Conservation (phyloP, 2,329 filamentous ascomycete species). For the Zymoseptoria tritici region DNA sequence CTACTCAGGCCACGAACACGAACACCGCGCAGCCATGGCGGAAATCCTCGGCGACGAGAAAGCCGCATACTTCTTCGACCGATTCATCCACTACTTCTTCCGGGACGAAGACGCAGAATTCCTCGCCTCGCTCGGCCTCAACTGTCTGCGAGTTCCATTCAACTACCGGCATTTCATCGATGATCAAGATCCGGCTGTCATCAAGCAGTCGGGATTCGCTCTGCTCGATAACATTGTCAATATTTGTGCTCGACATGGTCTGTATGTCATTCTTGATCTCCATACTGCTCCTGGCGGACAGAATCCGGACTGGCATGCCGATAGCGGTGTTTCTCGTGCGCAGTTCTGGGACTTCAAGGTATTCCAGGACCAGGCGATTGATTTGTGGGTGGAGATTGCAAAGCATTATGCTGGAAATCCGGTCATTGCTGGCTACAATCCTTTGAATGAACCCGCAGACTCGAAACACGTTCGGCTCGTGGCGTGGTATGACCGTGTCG, state of each 20-base stretch:
- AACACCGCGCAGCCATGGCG: constrained; percentile 48
- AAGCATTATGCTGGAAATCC: constrained; percentile 39
- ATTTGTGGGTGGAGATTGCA: constrained; percentile 44
- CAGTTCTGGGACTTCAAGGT: constrained; percentile 47
- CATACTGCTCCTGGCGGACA: constrained; percentile 45
- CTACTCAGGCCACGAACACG: constrained; percentile 51
- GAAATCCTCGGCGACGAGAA: constrained; percentile 50
- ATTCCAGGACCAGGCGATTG: constrained; percentile 43
- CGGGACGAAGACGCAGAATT: constrained; percentile 52
- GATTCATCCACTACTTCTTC: constrained; percentile 52
- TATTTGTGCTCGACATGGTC: constrained; percentile 40
- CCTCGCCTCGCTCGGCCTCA: constrained; percentile 49
- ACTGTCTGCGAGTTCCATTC: constrained; percentile 54
- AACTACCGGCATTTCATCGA: constrained; percentile 54
- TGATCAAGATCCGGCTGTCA: constrained; percentile 40
- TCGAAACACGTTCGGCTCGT: constrained; percentile 40
- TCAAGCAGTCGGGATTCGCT: constrained; percentile 44
- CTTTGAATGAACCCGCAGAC: constrained; percentile 47
- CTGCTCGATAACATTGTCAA: constrained; percentile 44
- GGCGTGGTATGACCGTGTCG: constrained; percentile 41
- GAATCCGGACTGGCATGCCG: constrained; percentile 46
- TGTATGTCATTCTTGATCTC: constrained; percentile 47
- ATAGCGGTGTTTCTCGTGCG: constrained; percentile 40
- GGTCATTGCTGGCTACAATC: constrained; percentile 46
- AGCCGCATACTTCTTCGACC: constrained; percentile 54